Base-by-base conservation (phyloP, 805 yeast species). In the Pichia kluyveri region DNA sequence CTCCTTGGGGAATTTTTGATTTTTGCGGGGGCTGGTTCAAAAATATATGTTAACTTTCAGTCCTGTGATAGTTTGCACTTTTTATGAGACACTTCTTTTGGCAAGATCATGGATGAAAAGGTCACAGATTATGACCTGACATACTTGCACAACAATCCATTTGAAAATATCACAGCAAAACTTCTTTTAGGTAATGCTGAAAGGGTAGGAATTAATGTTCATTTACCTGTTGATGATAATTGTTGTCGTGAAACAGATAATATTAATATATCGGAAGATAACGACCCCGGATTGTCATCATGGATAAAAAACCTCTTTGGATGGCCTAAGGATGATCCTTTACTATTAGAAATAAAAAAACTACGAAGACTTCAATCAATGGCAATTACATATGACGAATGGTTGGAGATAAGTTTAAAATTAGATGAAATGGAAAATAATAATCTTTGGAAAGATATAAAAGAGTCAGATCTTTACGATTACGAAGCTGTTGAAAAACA, bases 391-490 rank as follows among this genome's bases (percentile, higher is more conserved):
- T 67, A 64, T 44, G 34, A 68, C 8, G 78, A 78, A 43, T 91
- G 98, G 98, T 69, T 75, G 31, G 75, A 73, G 1, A 71, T 80
- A 0, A 80, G 91, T 8, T 59, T 71, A 26, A 62, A 76, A 50
- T 69, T 91, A 28, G 99, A 91, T 60, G 70, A 69, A 28, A 59
- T 85, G 17, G 70, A 80, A 47, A 80, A 82, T 19, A 77, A 80
- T 54, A 79, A 82, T 46, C 59, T 65, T 15, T 91, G 99, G 99
- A 89, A 89, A 58, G 58, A 67, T 17, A 67, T 71, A 44, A 72
- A 71, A 4, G 80, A 76, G 51, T 77, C 88, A 1, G 70, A 73
- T n/a, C 63, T 84, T 26, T 93, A 88, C 60, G 96, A 93, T 65
- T 80, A 79, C 58, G 70, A 77, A 47, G 66, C 84, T 41, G 75